Percentiles rank a stretch among this genome's conserved stretches.
These are phyloP conservation scores for Paecilomyces sp. DNA, from an alignment of 2,329 filamentous ascomycete genomes.

Conservation along the genomic window DNA sequence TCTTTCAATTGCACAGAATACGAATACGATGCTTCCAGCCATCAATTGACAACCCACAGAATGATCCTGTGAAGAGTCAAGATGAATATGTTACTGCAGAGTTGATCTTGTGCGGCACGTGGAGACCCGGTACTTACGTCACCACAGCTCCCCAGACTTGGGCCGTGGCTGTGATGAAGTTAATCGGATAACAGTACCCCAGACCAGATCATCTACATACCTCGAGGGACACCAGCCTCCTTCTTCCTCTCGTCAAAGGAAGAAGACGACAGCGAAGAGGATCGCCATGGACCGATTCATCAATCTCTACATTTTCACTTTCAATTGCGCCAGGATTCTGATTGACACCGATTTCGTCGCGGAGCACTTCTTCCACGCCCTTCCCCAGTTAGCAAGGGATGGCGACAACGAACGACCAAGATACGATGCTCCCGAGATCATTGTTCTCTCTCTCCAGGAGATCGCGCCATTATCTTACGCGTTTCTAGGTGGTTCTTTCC, in stretches of 20 bases:
- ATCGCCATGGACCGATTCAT: conserved; percentile 42
- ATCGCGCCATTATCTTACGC: conserved; percentile 75
- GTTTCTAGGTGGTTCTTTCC: conserved; percentile 76
- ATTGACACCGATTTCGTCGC: conserved; percentile 67
- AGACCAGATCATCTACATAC: background rate
- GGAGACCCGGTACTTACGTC: background rate
- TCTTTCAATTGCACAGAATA: too few relatives aligned
- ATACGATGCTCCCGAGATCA: conserved; percentile 55
- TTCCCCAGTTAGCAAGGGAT: conserved; percentile 40
- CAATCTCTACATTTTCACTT: conserved; percentile 75
- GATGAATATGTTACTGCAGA: too few relatives aligned
- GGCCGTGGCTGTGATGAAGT: background rate
- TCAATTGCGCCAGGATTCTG: conserved; percentile 73
- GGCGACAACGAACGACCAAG: conserved; percentile 27
- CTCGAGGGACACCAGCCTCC: background rate
- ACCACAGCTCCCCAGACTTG: background rate
- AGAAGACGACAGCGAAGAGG: background rate
- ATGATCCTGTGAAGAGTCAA: too few relatives aligned
- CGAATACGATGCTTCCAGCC: too few relatives aligned
- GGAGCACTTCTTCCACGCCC: conserved; percentile 57
- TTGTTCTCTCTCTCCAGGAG: conserved; percentile 73
- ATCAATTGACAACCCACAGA: too few relatives aligned
- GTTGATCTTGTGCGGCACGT: background rate
- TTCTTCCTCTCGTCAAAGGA: background rate
- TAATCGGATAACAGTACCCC: background rate